Conservation (phyloP, 805 yeast genomes). For the Naumovozyma dairenensis region DNA sequence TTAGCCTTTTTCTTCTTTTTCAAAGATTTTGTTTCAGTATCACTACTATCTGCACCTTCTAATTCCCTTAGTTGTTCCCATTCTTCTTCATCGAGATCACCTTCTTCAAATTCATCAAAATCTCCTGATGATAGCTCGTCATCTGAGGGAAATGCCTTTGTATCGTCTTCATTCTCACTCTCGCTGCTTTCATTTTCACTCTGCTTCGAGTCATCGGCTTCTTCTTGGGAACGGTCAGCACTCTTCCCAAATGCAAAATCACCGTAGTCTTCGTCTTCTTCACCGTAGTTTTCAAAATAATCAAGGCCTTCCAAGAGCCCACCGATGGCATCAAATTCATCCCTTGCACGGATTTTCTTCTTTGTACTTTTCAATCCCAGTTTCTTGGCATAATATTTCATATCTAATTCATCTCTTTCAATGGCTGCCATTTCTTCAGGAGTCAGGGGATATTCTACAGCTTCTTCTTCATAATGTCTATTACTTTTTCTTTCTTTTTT, state of each 20-base stretch:
- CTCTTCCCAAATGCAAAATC: slow-evolving; percentile 15
- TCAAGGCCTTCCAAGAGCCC: slow-evolving; percentile 68
- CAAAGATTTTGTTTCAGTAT: slow-evolving; percentile 23
- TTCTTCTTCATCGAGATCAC: slow-evolving; percentile 30
- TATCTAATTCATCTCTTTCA: slow-evolving; percentile 63
- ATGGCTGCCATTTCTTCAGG: slow-evolving; percentile 41
- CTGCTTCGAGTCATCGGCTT: slow-evolving; percentile 22
- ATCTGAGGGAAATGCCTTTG: slow-evolving; percentile 32
- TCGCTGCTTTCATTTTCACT: slow-evolving; percentile 19
- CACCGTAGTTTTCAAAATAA: slow-evolving; percentile 31
- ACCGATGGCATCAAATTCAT: slow-evolving; percentile 68
- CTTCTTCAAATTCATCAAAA: slow-evolving; percentile 35
- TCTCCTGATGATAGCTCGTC: slow-evolving; percentile 36
- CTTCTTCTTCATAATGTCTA: slow-evolving; percentile 8
- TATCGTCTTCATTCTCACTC: slow-evolving; percentile 20
- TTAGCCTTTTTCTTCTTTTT: slow-evolving; percentile 23
- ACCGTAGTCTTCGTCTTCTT: slow-evolving; percentile 24
- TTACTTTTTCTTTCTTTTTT: slow-evolving; percentile 12
- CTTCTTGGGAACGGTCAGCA: slow-evolving; percentile 26
- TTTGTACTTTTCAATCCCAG: slow-evolving; percentile 56
- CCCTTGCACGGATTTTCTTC: slow-evolving; percentile 36
- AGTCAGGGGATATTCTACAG: slow-evolving; percentile 22
- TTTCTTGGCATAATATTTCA: slow-evolving; percentile 73
- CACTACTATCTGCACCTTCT: slow-evolving; percentile 17
- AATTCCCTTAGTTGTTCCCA: slow-evolving; percentile 24